Base-by-base conservation (phyloP, 1,284 basidiomycete species). In the Sporisorium sorghi region DNA sequence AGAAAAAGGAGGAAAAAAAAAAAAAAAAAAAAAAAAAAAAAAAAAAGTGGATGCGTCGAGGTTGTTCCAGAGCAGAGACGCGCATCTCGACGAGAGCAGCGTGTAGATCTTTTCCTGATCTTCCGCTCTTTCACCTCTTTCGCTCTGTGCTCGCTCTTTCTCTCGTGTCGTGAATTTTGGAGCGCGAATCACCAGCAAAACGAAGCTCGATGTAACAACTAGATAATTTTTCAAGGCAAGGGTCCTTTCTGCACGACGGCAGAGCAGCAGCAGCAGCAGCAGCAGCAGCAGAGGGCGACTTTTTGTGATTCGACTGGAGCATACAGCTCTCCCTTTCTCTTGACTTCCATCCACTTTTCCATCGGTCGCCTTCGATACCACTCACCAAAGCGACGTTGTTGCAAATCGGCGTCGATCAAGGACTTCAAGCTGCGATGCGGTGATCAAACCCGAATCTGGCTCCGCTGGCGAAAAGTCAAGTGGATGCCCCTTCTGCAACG, bases 401-500 rank as follows among this genome's bases (percentile, higher is more conserved):
- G 46, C 48, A 30, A 7, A 21, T 51, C 47, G 48, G 15, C n/a
- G 12, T 15, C 15, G 11, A 40, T 21, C 30, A 11, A 5, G 17
- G 15, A 10, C 32, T 9, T 24, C 23, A 28, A 15, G 19, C 10
- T 19, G 30, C 21, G 21, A 58, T 58, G 58, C 24, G 26, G 39
- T 53, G 58, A 60, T 9, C 5, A 6, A 9, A 12, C 8, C 14
- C n/a, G 17, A 24, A 15, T 30, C 32, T 30, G 19, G 26, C 43
- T 60, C 35, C 58, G 44, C 26, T 24, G 24, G 44, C 44, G n/a
- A 47, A 19, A 10, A 3, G 26, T 47, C 46, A 28, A 30, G 28
- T 30, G 46, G 46, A 37, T 24, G 6, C 15, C 23, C 3, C 40
- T 24, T 35, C 37, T 30, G 28, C 37, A 11, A 73, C 67, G 64